Evolutionary conservation across 139 green algal genomes (phyloP), one percentile per base, ranked within the genome.

Genomic region (Tetradesmus obliquus): DNA sequence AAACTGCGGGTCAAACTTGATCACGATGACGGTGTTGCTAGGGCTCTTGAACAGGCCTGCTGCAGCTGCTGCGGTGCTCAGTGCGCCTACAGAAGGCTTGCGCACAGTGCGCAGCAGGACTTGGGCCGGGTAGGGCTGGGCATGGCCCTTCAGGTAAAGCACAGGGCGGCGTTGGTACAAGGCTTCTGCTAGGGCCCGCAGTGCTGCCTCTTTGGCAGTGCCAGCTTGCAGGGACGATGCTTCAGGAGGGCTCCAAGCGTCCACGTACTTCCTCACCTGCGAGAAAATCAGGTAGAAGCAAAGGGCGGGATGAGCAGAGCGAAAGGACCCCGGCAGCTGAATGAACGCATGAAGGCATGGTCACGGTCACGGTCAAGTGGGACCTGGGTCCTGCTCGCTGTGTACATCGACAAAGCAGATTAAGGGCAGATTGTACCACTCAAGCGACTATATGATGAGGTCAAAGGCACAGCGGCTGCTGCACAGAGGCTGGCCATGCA

Each of bases 1-100:
- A 71, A 90, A 90, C 20, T 55, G 69, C 17, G 86, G 86, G 71
- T 90, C 71, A 45, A 90, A 90, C 86, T 90, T 90, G 86, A 90
- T 90, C 9, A 90, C 55, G 12, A 90, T 71, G 53, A 84, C 55
- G 69, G 51, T 90, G 86, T 90, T 90, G 86, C 32, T 24, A 17
- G 86, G 86, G 10, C n/a, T 51, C 53, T 83, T 83, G 69, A 90
- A 90, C 51, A 90, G 71, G 20, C 86, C 71, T n/a, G 69, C 71
- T n/a, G 86, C 20, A 7, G 53, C 24, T 13, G 58, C 20, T 17
- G 53, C 86, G 2, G 19, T 72, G 20, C 53, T 71, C 22, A 90
- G 51, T 22, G 86, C 86, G 8, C 53, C 86, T n/a, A 89, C 45
- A 51, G 71, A 84, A 19, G 86, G 86, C 86, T 90, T 90, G 51